Conservation (phyloP, 257 asterid genomes). For the Lycium barbarum region DNA sequence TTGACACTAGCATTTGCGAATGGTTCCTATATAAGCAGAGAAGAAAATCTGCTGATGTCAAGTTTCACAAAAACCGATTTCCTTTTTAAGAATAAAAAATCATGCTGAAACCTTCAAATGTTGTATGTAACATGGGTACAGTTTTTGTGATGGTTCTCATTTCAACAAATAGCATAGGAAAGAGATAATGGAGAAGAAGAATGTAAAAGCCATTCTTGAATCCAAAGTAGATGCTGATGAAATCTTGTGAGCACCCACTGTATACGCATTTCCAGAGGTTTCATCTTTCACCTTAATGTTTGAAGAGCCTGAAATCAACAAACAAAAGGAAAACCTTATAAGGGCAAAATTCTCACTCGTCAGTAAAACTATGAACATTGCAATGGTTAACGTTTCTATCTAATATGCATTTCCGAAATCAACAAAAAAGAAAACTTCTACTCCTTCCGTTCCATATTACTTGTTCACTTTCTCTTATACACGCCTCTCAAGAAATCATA, state of each 20-base stretch:
- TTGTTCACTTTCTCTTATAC: no score
- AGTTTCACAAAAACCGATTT: not conserved
- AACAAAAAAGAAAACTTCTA: no score
- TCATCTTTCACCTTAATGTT: conserved; percentile 78
- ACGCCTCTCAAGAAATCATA: no score
- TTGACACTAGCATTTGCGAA: not conserved
- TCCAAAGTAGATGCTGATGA: conserved; percentile 28
- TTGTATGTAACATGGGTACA: not conserved
- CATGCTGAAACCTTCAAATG: not conserved
- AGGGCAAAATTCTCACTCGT: no score
- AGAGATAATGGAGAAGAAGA: conserved; percentile 25
- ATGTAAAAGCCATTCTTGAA: conserved; percentile 13
- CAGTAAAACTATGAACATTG: not conserved
- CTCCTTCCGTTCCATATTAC: no score
- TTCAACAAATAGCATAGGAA: conserved; percentile 12
- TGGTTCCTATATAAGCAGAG: conserved; percentile 6
- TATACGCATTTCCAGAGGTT: conserved; percentile 54
- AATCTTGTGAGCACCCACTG: conserved; percentile 36
- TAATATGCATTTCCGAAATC: not conserved
- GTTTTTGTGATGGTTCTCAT: not conserved
- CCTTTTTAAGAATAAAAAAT: not conserved
- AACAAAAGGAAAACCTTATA: not conserved
- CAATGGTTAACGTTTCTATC: not conserved
- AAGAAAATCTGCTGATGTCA: not conserved
- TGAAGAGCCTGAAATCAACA: conserved; percentile 59